Evolutionary conservation across 164 flowering plant genomes (phyloP).

Genomic region (Brasenia schreberi): DNA sequence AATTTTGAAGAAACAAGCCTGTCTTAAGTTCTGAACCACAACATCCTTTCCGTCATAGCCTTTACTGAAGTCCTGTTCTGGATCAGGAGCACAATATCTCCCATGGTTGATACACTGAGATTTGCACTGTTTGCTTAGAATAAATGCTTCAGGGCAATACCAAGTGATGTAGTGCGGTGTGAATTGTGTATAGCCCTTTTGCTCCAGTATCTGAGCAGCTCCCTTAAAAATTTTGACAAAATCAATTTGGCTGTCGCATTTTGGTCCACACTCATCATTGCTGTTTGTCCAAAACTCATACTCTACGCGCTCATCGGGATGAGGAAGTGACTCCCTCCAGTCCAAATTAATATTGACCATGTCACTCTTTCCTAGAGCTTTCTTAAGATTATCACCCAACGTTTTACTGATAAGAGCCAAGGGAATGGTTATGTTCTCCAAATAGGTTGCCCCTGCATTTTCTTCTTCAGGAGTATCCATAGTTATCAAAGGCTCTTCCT

Average conservation of each 20-base stretch:
- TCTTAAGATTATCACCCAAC: constrained; percentile 71
- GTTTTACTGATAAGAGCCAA: constrained; percentile 68
- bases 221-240: constrained; percentile 83
- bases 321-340: constrained; percentile 63
- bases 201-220: constrained; percentile 84
- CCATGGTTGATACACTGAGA: constrained; percentile 97
- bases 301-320: constrained; percentile 93
- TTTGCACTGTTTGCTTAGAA: constrained; percentile 77
- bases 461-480: constrained; percentile 93
- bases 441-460: constrained; percentile 39
- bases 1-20: constrained; percentile 70
- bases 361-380: constrained; percentile 47
- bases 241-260: constrained; percentile 70
- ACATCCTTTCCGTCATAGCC: constrained; percentile 98
- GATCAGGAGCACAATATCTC: constrained; percentile 97
- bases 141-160: constrained; percentile 89
- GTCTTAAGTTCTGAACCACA: constrained; percentile 78
- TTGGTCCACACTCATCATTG: constrained; percentile 86
- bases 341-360: constrained; percentile 68
- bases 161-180: constrained; percentile 94
- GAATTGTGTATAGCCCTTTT: constrained; percentile 75
- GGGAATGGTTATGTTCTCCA: constrained; percentile 72
- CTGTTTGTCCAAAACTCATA: constrained; percentile 96
- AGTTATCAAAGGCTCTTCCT: constrained; percentile 68
- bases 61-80: constrained; percentile 74